phyloP scores from a whole-genome alignment of 106 monocot species.

The Posidonia australis region DNA sequence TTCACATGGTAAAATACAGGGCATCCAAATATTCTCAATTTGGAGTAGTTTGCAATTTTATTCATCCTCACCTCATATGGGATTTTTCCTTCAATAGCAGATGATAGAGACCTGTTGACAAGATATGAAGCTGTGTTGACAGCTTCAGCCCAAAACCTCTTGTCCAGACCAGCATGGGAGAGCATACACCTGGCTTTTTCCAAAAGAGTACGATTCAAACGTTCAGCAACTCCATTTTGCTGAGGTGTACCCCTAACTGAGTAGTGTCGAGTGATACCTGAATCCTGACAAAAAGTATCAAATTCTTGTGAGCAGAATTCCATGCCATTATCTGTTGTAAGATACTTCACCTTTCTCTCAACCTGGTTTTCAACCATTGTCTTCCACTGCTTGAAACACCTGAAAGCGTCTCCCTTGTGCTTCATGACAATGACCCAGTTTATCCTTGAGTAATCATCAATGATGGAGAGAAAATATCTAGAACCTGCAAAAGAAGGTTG shows the following conservation, averaged over 20 bases:
- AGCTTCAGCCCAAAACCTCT: constrained; percentile 1
- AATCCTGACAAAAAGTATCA: background rate
- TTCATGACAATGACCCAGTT: constrained; percentile 2
- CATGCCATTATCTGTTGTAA: background rate
- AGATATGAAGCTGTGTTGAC: background rate
- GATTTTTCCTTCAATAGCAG: background rate
- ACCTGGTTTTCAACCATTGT: constrained; percentile 7
- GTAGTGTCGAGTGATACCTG: constrained; percentile 1
- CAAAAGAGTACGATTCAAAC: background rate
- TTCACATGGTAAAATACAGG: background rate
- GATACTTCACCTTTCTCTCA: background rate
- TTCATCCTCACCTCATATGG: background rate
- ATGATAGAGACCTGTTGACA: background rate
- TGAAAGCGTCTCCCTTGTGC: background rate
- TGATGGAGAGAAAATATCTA: constrained; percentile 1
- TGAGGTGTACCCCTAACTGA: constrained; percentile 1
- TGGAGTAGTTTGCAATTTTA: background rate
- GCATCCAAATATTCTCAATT: background rate
- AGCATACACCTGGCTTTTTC: background rate
- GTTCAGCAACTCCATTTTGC: constrained; percentile 2
- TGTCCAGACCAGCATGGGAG: background rate
- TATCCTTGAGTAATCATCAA: constrained; percentile 3
- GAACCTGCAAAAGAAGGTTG: background rate
- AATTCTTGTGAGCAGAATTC: constrained; percentile 1
- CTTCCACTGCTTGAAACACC: background rate